Base-by-base conservation (phyloP, 2,329 filamentous ascomycete species). In the Xylaria hypoxylon region DNA sequence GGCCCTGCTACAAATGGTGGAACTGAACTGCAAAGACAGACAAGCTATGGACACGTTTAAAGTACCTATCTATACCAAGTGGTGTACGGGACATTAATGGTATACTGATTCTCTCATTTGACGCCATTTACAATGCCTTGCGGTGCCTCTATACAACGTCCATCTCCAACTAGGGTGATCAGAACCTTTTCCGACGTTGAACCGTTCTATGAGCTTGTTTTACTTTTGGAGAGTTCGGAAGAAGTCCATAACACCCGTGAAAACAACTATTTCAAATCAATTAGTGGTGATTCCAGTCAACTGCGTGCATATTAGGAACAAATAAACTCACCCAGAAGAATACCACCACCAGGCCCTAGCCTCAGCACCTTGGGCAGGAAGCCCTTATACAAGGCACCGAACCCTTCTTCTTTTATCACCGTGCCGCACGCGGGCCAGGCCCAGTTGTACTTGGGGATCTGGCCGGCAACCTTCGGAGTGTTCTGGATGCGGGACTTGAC, bases 401-500 rank as follows among this genome's bases (percentile, higher is more conserved):
- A 95, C 5, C 96, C 96, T 81, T 99, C 96, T 83, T 99, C 96
- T 82, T 89, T 93, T 81, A 93, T 90, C 67, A 99, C 93, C 7
- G 92, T 96, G 63, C 87, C 90, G 57, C 97, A 85, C 24, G 93
- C 90, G 52, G 93, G 92, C 88, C 90, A 97, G 35, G 96, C 96
- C 96, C 96, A 99, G 87, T 98, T 97, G 85, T 99, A 99, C 87
- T 99, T 99, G 77, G 92, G 92, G 24, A 89, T 82, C 60, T 87
- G 85, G 5, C 96, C 96, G n/a, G 91, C 79, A 44, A 97, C 83
- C 85, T 92, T 95, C 72, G 92, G 86, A 62, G 89, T 93, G 83
- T 99, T 99, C 82, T 99, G 96, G 73, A 99, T 99, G 70, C 96
- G 91, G 72, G 92, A 96, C 88, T 99, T 99, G 83, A 98, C 94